These are phyloP conservation scores for Anethum foeniculum DNA, from an alignment of 140 eudicot genomes.

Conservation along the genomic window DNA sequence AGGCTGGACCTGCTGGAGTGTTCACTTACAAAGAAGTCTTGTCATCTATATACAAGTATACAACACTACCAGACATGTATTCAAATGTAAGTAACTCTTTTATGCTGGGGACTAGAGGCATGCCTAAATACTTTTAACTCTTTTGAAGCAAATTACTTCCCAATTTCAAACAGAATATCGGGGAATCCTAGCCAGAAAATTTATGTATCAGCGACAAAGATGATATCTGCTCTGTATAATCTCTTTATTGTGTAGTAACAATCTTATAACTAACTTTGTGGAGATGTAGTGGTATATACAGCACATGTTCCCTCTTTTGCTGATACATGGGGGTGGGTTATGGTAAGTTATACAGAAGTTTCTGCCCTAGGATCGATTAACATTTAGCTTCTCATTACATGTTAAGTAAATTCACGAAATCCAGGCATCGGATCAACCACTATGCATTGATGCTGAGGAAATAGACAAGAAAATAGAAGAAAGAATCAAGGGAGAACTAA, in stretches of 20 bases:
- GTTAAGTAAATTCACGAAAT: neutral
- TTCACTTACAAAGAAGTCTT: slow-evolving; percentile 86
- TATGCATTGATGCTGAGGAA: slow-evolving; percentile 35
- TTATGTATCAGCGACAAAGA: neutral
- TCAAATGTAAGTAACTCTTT: slow-evolving; percentile 24
- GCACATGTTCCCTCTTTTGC: slow-evolving; percentile 84
- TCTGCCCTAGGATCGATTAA: neutral
- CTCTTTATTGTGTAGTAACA: neutral
- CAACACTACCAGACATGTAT: slow-evolving; percentile 77
- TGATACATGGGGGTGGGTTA: slow-evolving; percentile 87
- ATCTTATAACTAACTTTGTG: neutral
- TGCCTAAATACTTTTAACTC: neutral
- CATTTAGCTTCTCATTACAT: neutral
- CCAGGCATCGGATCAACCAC: slow-evolving; percentile 64
- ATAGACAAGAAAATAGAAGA: slow-evolving; percentile 57
- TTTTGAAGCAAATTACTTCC: neutral
- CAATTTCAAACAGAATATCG: neutral
- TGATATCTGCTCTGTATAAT: neutral
- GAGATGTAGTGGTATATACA: slow-evolving; percentile 3
- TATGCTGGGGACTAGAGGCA: too few relatives aligned
- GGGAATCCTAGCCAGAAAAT: neutral
- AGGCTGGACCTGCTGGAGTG: slow-evolving; percentile 15
- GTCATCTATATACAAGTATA: slow-evolving; percentile 83
- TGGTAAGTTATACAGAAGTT: slow-evolving; percentile 26
- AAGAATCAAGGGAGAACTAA: slow-evolving; percentile 50